phyloP scores from a whole-genome alignment of 805 yeast species.

The Candida sakaeoensis region DNA sequence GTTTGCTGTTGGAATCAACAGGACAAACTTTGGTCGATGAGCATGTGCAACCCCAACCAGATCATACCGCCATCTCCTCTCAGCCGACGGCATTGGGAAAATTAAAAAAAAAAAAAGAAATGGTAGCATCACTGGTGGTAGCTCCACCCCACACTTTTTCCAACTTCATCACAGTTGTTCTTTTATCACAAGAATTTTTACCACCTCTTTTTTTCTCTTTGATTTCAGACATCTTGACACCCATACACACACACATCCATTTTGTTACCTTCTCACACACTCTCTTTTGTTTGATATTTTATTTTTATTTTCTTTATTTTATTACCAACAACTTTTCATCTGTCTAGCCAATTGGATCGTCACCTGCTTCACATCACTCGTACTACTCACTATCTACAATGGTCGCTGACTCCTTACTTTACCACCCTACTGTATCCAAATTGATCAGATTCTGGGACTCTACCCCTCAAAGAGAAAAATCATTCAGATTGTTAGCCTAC shows the following conservation, averaged over 20 bases:
- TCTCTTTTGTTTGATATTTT: no score
- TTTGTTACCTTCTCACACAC: no score
- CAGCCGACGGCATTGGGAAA: not conserved
- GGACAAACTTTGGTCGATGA: not conserved
- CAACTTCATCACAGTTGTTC: not conserved
- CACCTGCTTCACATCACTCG: slow-evolving; percentile 12
- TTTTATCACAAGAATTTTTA: no score
- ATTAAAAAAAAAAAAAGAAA: no score
- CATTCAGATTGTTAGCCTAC: slow-evolving; percentile 76
- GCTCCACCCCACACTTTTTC: no score
- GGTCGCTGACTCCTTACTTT: slow-evolving; percentile 66
- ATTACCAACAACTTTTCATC: not conserved
- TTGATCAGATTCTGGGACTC: slow-evolving; percentile 61
- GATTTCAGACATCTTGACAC: no score
- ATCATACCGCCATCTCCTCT: not conserved
- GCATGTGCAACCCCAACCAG: no score
- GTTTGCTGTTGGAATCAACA: no score
- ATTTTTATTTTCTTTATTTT: not conserved
- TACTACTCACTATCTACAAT: slow-evolving; percentile 22
- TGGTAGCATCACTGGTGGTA: no score
- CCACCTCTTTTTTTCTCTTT: no score
- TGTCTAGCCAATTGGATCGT: slow-evolving; percentile 11
- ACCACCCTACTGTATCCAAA: slow-evolving; percentile 69
- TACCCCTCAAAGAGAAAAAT: slow-evolving; percentile 75
- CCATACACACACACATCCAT: not conserved